Conservation (phyloP, 2,329 filamentous ascomycete genomes). For the Aspergillus spinulosporus region DNA sequence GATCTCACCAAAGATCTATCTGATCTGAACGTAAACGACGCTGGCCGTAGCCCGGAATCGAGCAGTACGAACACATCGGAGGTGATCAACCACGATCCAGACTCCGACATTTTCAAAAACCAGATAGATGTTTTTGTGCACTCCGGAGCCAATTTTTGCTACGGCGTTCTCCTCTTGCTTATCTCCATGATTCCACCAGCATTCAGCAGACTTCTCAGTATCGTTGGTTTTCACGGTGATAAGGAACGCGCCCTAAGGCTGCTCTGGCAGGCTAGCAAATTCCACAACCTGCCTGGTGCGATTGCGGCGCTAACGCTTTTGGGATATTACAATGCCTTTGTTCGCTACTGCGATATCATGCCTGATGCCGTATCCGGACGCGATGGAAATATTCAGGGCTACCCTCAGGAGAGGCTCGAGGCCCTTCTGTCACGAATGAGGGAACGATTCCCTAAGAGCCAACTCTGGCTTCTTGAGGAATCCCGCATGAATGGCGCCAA, state of each 20-base stretch:
- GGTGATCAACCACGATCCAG: conserved; percentile 52
- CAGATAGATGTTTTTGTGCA: conserved; percentile 86
- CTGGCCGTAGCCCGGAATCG: conserved; percentile 22
- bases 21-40: conserved; percentile 25
- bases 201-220: conserved; percentile 80
- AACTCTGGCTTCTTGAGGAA: conserved; percentile 86
- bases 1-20: conserved; percentile 27
- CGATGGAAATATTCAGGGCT: conserved; percentile 64
- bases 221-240: conserved; percentile 90
- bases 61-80: conserved; percentile 25
- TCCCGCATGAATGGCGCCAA: conserved; percentile 71
- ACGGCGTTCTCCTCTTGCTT: conserved; percentile 78
- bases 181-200: conserved; percentile 92
- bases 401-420: conserved; percentile 68
- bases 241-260: conserved; percentile 77
- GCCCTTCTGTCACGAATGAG: conserved; percentile 73
- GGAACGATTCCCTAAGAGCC: conserved; percentile 72
- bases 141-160: conserved; percentile 85
- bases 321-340: conserved; percentile 82
- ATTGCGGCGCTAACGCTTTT: conserved; percentile 79
- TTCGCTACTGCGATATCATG: conserved; percentile 85
- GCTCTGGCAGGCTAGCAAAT: conserved; percentile 87
- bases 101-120: conserved; percentile 67
- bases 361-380: conserved; percentile 50
- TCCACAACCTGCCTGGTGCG: conserved; percentile 87